Conservation (phyloP, 345 rosid species). For the Arabis hirsuta region DNA sequence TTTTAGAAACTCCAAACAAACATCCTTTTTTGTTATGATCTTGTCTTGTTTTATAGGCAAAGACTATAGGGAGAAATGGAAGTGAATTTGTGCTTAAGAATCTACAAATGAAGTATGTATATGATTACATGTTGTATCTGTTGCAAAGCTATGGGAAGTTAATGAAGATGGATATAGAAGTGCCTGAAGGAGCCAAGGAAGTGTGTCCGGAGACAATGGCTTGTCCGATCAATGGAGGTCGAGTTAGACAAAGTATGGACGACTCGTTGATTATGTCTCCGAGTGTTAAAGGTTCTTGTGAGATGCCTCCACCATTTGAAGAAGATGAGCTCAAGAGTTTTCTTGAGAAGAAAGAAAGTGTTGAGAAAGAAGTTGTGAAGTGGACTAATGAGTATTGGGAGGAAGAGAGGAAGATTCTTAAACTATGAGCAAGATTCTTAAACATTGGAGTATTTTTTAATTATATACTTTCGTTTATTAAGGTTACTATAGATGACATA, state of each 20-base stretch:
- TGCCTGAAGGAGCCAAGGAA: conserved; percentile 50
- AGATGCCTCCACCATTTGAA: conserved; percentile 49
- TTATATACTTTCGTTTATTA: no score
- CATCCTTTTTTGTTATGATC: background rate
- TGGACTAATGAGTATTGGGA: conserved; percentile 49
- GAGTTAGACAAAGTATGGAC: conserved; percentile 45
- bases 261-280: conserved; percentile 54
- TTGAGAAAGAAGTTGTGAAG: conserved; percentile 44
- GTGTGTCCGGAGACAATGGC: conserved; percentile 57
- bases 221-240: conserved; percentile 45
- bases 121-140: conserved; percentile 58
- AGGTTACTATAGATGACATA: no score
- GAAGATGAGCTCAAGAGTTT: conserved; percentile 37
- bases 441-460: background rate
- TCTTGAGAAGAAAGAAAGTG: conserved; percentile 38
- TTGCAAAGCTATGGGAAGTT: conserved; percentile 53
- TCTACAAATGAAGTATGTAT: conserved; percentile 51
- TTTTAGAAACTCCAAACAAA: background rate
- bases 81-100: conserved; percentile 45
- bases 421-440: background rate
- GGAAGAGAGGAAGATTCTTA: background rate
- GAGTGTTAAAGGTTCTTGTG: conserved; percentile 43
- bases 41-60: conserved; percentile 40
- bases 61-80: conserved; percentile 47
- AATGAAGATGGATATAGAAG: conserved; percentile 45